Evolutionary conservation across 2,329 filamentous ascomycete genomes (phyloP), one percentile per base, ranked within the genome.

Genomic region (Bipolaris oryzae): DNA sequence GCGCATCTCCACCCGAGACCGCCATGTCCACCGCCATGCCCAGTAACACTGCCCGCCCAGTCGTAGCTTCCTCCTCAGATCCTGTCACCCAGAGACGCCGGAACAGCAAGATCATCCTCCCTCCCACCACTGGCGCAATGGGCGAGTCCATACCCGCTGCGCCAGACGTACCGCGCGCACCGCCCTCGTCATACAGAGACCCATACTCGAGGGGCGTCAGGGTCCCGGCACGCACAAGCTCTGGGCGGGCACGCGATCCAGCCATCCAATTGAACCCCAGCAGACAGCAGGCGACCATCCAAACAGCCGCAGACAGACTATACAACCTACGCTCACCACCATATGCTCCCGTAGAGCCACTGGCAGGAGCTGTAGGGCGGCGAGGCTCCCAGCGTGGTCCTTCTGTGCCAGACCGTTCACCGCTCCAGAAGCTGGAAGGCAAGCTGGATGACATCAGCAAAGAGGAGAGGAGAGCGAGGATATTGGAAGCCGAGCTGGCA

Each of bases 381-480:
- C 63, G 64, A 21, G 54, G 53, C 41, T 64, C 66, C 11, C 63
- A 67, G 55, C 72, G 70, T 34, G 68, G 61, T 70, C 80, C 82
- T 53, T 86, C 90, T 77, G 90, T 94, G 70, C 84, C 89, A 55
- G 89, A 96, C 74, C 87, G 90, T 69, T 98, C 94, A 61, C 95
- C 96, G 50, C 83, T 99, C 50, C 94, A 99, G 77, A 95, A 89
- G 80, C 85, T 99, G 65, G 94, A 99, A 80, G 86, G 91, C 71
- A 95, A 91, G 69, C 84, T 98, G 70, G 90, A 89, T 76, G 92
- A 90, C 77, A 94, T 97, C 76, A 96, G 90, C 75, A 98, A 97
- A 76, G 93, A 97, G 78, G 93, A 97, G 77, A 96, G 96, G 76
- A 85, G 94, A 62, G 92, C 92, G 7, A 85, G 91, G 44, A 87